These are phyloP conservation scores for Daldinia bambusicola DNA, from an alignment of 495 filamentous ascomycete genomes.

Conservation along the genomic window DNA sequence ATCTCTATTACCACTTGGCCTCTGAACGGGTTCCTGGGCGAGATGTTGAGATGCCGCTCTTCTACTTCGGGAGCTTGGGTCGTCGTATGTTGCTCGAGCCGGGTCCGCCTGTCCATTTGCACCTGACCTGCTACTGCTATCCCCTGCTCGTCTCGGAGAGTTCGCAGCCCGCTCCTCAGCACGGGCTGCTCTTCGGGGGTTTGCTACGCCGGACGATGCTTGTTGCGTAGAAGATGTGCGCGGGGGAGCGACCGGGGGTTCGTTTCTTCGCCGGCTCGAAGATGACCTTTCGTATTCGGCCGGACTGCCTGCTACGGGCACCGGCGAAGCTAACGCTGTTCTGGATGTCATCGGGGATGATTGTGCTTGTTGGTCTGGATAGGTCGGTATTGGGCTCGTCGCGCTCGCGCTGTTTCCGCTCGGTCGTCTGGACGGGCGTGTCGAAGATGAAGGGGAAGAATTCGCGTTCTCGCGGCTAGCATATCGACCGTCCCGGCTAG, in stretches of 20 bases:
- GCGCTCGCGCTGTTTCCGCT: constrained; percentile 62
- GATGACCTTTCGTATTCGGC: constrained; percentile 57
- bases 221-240: constrained; percentile 69
- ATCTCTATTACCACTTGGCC: constrained; percentile 60
- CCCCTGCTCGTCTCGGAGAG: constrained; percentile 52
- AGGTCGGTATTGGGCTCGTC: constrained; percentile 45
- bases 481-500: constrained; percentile 57
- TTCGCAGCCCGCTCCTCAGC: constrained; percentile 55
- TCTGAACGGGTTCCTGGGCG: constrained; percentile 54
- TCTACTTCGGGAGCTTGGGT: constrained; percentile 62
- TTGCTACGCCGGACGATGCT: constrained; percentile 47
- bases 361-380: constrained; percentile 52
- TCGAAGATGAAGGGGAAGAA: constrained; percentile 54
- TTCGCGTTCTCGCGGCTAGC: constrained; percentile 53
- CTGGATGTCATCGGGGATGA: constrained; percentile 61
- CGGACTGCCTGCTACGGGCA: constrained; percentile 56
- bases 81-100: constrained; percentile 44
- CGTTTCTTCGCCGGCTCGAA: constrained; percentile 52
- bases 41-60: constrained; percentile 55
- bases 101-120: constrained; percentile 49
- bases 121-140: constrained; percentile 47
- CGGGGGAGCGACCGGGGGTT: constrained; percentile 65
- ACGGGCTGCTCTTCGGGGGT: constrained; percentile 56
- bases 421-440: constrained; percentile 62
- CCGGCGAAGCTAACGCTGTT: constrained; percentile 58